Evolutionary conservation across 2,329 filamentous ascomycete genomes (phyloP), one percentile per base, ranked within the genome.

Genomic region (Talaromyces sp.): DNA sequence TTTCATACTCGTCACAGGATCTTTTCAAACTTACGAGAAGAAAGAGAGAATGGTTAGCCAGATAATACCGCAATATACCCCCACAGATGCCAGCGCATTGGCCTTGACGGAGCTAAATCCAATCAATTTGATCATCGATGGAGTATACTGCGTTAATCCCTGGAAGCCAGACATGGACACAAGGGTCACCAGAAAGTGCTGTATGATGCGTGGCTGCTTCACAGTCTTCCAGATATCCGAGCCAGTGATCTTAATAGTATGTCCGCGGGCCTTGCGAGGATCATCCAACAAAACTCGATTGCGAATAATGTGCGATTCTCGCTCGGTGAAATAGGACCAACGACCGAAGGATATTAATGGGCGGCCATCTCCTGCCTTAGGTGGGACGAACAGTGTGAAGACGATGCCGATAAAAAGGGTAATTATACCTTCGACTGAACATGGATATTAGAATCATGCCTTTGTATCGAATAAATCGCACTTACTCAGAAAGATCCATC

Each of bases 81-180:
- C 80, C 9, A 85, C 80, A 0, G 81, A 79, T 0, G 81, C 77
- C 58, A 84, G 67, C 0, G 82, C 82, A 52, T 85, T 85, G 42
- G 76, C 76, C 0, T 65, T 69, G 3, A 84, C 73, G 0, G 67
- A 63, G 3, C 64, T 67, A 55, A 82, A 85, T 0, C 82, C 82
- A 42, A 84, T 79, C 10, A 73, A 75, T 45, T 70, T 76, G 51
- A 85, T 79, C 42, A 85, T 78, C 5, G 77, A 77, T 0, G 82
- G 82, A 0, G 79, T 76, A 55, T 85, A 83, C 3, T 81, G 80
- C 49, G 80, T 75, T 74, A 65, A 75, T 60, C 60, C 81, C 72
- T 16, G 79, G 77, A 11, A 79, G 67, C 58, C 81, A 75, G 66
- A 80, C 81, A 66, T 70, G 56, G 27, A 81, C 57, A 32, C 63